These are phyloP conservation scores for Neurospora intermedia DNA, from an alignment of 495 filamentous ascomycete genomes.

Conservation along the genomic window DNA sequence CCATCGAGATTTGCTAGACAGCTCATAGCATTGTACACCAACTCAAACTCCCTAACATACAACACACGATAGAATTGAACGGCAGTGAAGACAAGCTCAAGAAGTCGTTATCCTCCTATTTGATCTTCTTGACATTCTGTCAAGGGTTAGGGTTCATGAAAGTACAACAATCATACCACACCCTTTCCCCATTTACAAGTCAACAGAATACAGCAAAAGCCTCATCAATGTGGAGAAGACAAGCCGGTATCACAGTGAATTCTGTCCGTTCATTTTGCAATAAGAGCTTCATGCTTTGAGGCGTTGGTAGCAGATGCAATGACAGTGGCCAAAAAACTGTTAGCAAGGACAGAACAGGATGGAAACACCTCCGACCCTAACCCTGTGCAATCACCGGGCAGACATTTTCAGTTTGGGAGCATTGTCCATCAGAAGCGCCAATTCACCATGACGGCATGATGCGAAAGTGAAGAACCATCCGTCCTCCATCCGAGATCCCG, in stretches of 20 bases:
- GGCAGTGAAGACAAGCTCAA: background rate
- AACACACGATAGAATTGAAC: background rate
- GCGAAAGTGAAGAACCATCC: background rate
- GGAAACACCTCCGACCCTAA: constrained; percentile 11
- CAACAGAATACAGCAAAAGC: background rate
- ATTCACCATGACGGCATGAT: background rate
- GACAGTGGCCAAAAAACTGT: background rate
- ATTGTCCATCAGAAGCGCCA: background rate
- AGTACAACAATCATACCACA: background rate
- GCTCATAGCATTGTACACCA: background rate
- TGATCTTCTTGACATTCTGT: background rate
- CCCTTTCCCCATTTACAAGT: too few relatives aligned
- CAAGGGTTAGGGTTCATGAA: background rate
- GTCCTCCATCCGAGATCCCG: background rate
- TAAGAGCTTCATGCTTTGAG: too few relatives aligned
- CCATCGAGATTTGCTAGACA: background rate
- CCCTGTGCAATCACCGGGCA: constrained; percentile 4
- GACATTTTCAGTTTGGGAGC: background rate
- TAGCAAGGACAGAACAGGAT: background rate
- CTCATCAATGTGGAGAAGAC: background rate
- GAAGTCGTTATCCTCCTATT: background rate
- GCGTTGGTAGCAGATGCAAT: background rate
- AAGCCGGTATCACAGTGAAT: background rate
- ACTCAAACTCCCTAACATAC: background rate
- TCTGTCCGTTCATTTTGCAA: too few relatives aligned